Percentiles rank a stretch among this genome's conserved stretches.
phyloP scores from a whole-genome alignment of 192 early-diverging fungal genomes.

The Backusella luteola region DNA sequence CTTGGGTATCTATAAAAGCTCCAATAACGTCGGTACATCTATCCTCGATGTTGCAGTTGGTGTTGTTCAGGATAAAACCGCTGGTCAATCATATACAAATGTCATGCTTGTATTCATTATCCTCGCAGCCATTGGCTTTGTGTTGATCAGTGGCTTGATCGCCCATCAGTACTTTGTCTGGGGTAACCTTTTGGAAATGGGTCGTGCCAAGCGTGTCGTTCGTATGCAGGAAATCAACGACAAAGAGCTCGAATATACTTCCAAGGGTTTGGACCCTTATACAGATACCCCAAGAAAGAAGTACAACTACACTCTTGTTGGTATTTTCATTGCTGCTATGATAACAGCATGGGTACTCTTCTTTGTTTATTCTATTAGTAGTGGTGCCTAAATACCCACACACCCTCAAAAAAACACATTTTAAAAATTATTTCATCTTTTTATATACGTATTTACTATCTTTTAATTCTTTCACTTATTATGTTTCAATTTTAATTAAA shows the following conservation, averaged over 20 bases:
- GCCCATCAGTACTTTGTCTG: conserved; percentile 2
- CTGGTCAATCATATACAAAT: conserved; percentile 25
- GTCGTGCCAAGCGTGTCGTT: conserved; percentile 16
- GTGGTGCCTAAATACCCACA: not conserved
- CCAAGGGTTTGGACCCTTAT: conserved; percentile 31
- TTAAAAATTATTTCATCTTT: not conserved
- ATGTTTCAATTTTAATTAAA: conserved; percentile 1
- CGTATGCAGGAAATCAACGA: conserved; percentile 33
- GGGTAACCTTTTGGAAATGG: conserved; percentile 22
- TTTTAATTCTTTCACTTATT: not conserved
- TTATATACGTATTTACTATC: not conserved
- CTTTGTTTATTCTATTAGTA: conserved; percentile 24
- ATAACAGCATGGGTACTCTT: conserved; percentile 32
- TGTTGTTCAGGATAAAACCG: conserved; percentile 52
- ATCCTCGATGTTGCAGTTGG: conserved; percentile 67
- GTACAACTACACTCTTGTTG: conserved; percentile 22
- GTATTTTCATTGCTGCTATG: conserved; percentile 8
- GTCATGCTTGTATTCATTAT: conserved; percentile 31
- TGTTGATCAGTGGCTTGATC: conserved; percentile 18
- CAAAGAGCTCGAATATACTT: conserved; percentile 22
- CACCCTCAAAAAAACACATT: not conserved
- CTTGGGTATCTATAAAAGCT: conserved; percentile 61
- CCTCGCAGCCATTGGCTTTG: conserved; percentile 25
- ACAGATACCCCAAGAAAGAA: not conserved
- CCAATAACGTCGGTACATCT: conserved; percentile 58